phyloP scores from a whole-genome alignment of 2,329 filamentous ascomycete genomes.

The Aspergillus jensenii region DNA sequence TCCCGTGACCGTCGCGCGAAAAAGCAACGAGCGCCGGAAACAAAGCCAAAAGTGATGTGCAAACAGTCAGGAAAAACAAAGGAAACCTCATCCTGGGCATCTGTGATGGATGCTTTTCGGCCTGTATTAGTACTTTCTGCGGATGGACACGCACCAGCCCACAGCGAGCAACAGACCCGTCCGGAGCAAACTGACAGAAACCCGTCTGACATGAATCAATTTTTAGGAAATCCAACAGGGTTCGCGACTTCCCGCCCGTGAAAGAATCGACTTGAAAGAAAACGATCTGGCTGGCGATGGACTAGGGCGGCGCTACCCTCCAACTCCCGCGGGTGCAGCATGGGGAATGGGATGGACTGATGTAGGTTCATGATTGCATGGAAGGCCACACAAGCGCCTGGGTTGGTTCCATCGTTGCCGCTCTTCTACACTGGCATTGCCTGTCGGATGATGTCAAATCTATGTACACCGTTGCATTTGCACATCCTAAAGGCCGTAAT shows the following conservation, averaged over 20 bases:
- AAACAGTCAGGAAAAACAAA: not conserved
- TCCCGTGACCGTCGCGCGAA: conserved; percentile 12
- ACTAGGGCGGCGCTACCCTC: conserved; percentile 9
- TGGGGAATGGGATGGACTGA: not conserved
- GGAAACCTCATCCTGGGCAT: not conserved
- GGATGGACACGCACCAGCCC: too few relatives aligned
- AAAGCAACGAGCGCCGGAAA: conserved; percentile 4
- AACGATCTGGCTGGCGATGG: conserved; percentile 14
- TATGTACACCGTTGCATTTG: not conserved
- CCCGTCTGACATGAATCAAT: conserved; percentile 9
- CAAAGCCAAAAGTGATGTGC: conserved; percentile 8
- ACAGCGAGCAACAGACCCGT: not conserved
- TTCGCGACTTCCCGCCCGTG: not conserved
- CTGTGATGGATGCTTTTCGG: not conserved
- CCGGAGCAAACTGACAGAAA: conserved; percentile 11
- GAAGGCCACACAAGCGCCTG: not conserved
- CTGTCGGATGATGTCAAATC: too few relatives aligned
- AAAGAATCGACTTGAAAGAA: conserved; percentile 17
- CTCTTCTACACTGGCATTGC: not conserved
- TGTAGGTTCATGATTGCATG: not conserved
- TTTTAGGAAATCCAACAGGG: not conserved
- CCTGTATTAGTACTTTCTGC: not conserved
- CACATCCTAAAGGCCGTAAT: not conserved
- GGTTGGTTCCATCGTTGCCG: not conserved
- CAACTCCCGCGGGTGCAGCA: conserved; percentile 15